Evolutionary conservation across 2,329 filamentous ascomycete genomes (phyloP).

Genomic region (Cryphonectria carpinicola): DNA sequence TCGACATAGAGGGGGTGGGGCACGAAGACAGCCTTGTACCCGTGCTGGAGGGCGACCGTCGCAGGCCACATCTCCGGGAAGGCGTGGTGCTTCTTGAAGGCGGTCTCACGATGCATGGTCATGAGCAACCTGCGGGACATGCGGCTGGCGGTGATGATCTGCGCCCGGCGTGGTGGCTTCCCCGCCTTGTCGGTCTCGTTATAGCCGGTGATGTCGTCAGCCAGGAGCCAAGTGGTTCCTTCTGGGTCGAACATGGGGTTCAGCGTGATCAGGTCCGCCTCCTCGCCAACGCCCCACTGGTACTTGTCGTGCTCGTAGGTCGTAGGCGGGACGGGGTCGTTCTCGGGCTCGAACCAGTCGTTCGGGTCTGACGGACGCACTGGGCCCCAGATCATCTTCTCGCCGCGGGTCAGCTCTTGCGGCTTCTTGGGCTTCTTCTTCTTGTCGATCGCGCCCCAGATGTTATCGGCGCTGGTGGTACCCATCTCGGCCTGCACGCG

Average conservation of each 20-base stretch:
- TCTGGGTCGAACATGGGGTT: constrained; percentile 92
- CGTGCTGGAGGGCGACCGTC: constrained; percentile 85
- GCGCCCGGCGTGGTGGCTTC: constrained; percentile 74
- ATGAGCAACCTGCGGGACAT: constrained; percentile 79
- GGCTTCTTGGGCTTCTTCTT: constrained; percentile 39
- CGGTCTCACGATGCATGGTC: constrained; percentile 90
- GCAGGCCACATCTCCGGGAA: constrained; percentile 97
- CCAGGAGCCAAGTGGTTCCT: constrained; percentile 81
- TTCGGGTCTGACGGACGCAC: constrained; percentile 67
- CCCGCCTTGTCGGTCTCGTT: constrained; percentile 63
- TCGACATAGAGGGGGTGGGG: constrained; percentile 90
- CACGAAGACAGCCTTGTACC: constrained; percentile 87
- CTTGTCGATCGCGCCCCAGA: constrained; percentile 62
- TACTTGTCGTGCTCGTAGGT: constrained; percentile 79
- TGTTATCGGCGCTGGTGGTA: constrained; percentile 65
- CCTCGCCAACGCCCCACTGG: constrained; percentile 85
- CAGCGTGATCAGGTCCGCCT: constrained; percentile 89
- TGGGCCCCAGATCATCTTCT: constrained; percentile 82
- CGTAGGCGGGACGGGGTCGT: constrained; percentile 75
- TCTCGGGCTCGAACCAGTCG: constrained; percentile 73
- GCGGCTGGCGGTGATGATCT: constrained; percentile 86
- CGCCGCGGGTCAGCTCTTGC: constrained; percentile 44
- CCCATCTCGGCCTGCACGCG: constrained; percentile 76
- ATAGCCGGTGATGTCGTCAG: constrained; percentile 83
- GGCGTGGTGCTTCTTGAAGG: constrained; percentile 82